A percentile compares a stretch with the other conserved stretches of the same genome.
phyloP scores from a whole-genome alignment of 2,329 filamentous ascomycete genomes.

The Botrytis tulipae region DNA sequence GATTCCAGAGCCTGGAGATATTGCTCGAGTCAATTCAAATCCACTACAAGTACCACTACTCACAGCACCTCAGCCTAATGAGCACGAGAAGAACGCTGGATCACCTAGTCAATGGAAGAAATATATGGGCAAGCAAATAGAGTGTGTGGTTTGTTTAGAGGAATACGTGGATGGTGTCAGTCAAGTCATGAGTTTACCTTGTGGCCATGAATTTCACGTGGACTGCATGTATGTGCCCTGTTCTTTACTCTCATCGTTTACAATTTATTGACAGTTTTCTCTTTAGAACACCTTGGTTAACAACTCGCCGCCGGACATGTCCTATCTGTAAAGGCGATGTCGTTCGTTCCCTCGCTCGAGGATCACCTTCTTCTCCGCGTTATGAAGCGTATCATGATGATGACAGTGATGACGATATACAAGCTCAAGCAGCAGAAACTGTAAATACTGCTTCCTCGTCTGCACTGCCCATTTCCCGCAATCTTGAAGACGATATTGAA shows the following conservation, averaged over 20 bases:
- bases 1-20: constrained; percentile 50
- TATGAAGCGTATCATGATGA: constrained; percentile 43
- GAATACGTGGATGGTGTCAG: constrained; percentile 95
- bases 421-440: constrained; percentile 45
- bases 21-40: constrained; percentile 45
- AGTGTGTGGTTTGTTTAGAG: constrained; percentile 95
- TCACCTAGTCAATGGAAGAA: constrained; percentile 60
- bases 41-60: constrained; percentile 33
- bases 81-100: constrained; percentile 49
- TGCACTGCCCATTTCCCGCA: constrained; percentile 29
- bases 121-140: constrained; percentile 68
- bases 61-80: constrained; percentile 26
- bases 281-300: constrained; percentile 87
- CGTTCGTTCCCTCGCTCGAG: constrained; percentile 63
- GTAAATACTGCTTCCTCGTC: constrained; percentile 50
- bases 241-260: constrained; percentile 14
- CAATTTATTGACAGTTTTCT: constrained; percentile 20
- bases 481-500: constrained; percentile 24
- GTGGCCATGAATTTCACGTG: constrained; percentile 95
- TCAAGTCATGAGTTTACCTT: constrained; percentile 93
- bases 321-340: constrained; percentile 99
- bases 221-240: constrained; percentile 89
- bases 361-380: constrained; percentile 35
- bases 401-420: constrained; percentile 45
- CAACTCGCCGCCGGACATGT: constrained; percentile 91